Conservation (phyloP, 768 basidiomycete species). For the Lentinula guzmanii region DNA sequence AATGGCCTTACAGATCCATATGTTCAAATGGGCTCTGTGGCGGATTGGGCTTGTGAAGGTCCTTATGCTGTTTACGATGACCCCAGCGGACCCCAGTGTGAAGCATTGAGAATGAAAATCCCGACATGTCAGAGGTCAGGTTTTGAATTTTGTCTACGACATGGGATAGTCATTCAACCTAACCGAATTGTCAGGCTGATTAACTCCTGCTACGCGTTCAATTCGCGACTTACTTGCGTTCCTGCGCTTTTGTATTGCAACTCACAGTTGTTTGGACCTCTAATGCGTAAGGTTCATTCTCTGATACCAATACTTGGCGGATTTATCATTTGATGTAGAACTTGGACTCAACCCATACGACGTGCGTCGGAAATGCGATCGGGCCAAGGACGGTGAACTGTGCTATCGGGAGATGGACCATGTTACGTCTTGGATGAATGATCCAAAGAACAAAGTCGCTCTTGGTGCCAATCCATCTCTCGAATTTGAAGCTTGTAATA, state of each 20-base stretch:
- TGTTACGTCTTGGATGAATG: constrained; percentile 88
- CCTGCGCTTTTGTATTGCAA: constrained; percentile 80
- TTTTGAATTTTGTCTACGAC: background rate
- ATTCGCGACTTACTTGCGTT: constrained; percentile 59
- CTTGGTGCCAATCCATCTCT: constrained; percentile 62
- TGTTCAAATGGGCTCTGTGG: constrained; percentile 72
- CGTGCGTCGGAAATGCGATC: constrained; percentile 71
- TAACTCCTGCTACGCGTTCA: constrained; percentile 60
- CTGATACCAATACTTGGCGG: background rate
- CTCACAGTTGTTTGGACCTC: constrained; percentile 60
- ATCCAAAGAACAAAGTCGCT: constrained; percentile 66
- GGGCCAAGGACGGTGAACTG: constrained; percentile 57
- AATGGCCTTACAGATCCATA: constrained; percentile 86
- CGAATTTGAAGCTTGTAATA: constrained; percentile 69
- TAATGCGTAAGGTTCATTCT: constrained; percentile 49
- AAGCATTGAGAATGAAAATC: constrained; percentile 53
- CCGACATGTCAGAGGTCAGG: constrained; percentile 56
- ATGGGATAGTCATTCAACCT: background rate
- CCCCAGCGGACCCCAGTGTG: constrained; percentile 61
- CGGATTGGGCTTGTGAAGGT: constrained; percentile 79
- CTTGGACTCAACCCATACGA: constrained; percentile 88
- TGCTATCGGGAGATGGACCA: constrained; percentile 73
- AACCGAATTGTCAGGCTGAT: constrained; percentile 35
- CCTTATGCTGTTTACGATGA: constrained; percentile 79
- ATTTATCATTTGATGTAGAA: constrained; percentile 28